Evolutionary conservation across 768 basidiomycete species (phyloP), one percentile per base, ranked within the genome.

Genomic region (Nevesoporus exiguus): DNA sequence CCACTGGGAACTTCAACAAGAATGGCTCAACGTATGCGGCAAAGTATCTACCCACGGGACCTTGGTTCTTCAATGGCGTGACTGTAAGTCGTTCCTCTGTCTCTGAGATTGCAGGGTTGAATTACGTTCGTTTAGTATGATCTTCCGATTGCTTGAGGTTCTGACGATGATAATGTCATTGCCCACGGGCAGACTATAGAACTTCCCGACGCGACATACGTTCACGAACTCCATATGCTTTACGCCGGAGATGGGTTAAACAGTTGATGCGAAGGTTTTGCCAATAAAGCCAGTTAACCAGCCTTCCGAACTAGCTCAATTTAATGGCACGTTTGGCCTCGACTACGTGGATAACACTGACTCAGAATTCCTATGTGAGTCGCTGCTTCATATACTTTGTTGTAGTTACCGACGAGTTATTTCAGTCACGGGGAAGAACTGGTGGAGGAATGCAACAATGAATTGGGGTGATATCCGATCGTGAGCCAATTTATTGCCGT

Each of bases 141-240:
- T 36, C 64, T 80, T 19, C 78, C 78, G 19, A 45, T 61, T 8
- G 49, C 59, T 1, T 79, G 79, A 77, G 77, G 77, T 17, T 31
- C 41, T 11, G 60, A 52, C 9, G 41, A 67, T 15, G 80, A 82
- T 56, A 82, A 82, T 52, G 66, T 79, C 25, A 62, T 81, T 31
- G 70, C 77, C 15, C 55, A 73, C 7, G 72, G 73, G 2, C 80
- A 82, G 54, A 61, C 72, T 3, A 45, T 82, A 17, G 54, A 65
- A 9, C 63, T 77, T 21, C 50, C 61, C 9, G 45, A 63, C 0
- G 61, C 68, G 17, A 72, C 71, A 0, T 72, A 63, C 54, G 69
- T 74, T 1, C 80, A 81, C 53, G 72, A 81, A 53, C 61, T 82
- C 24, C 78, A 80, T 50, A 67, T 80, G 47, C 54, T 80, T 14